phyloP scores from a whole-genome alignment of 2,329 filamentous ascomycete species.

The Hirsutella rhossiliensis region DNA sequence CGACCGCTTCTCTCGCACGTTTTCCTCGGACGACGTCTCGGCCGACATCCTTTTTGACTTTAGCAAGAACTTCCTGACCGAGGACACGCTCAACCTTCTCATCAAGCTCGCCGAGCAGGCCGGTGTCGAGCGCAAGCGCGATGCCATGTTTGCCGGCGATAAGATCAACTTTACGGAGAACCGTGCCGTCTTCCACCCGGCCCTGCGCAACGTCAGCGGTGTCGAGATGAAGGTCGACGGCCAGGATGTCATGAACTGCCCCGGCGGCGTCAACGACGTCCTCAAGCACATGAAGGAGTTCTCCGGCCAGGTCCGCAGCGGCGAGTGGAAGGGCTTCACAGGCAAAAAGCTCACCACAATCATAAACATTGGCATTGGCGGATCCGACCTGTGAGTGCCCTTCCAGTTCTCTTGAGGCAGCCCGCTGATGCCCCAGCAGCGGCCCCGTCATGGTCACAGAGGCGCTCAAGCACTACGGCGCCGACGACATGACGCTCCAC shows the following conservation, averaged over 20 bases:
- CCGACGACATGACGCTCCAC: slow-evolving; percentile 77
- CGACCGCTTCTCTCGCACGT: slow-evolving; percentile 77
- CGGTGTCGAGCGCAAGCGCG: slow-evolving; percentile 80
- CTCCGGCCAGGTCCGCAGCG: slow-evolving; percentile 85
- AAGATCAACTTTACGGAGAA: slow-evolving; percentile 99
- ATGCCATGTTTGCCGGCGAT: slow-evolving; percentile 94
- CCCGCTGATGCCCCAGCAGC: slow-evolving; percentile 27
- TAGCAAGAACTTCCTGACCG: slow-evolving; percentile 95
- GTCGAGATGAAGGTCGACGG: slow-evolving; percentile 78
- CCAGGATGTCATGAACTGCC: slow-evolving; percentile 79
- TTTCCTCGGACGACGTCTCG: slow-evolving; percentile 69
- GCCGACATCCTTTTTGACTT: slow-evolving; percentile 95
- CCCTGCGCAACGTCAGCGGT: slow-evolving; percentile 80
- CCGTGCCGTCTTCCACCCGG: slow-evolving; percentile 89
- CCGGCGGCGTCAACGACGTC: slow-evolving; percentile 81
- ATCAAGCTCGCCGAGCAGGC: slow-evolving; percentile 87
- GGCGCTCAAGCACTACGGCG: slow-evolving; percentile 88
- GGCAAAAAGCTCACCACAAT: slow-evolving; percentile 97
- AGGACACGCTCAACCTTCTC: slow-evolving; percentile 80
- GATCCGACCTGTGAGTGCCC: slow-evolving; percentile 82
- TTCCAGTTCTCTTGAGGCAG: too few relatives aligned
- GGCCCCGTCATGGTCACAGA: slow-evolving; percentile 99
- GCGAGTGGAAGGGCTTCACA: slow-evolving; percentile 92
- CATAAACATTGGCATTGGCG: slow-evolving; percentile 95
- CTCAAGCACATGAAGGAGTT: slow-evolving; percentile 98